phyloP scores from a whole-genome alignment of 345 rosid genomes.

The Populus deltoides region DNA sequence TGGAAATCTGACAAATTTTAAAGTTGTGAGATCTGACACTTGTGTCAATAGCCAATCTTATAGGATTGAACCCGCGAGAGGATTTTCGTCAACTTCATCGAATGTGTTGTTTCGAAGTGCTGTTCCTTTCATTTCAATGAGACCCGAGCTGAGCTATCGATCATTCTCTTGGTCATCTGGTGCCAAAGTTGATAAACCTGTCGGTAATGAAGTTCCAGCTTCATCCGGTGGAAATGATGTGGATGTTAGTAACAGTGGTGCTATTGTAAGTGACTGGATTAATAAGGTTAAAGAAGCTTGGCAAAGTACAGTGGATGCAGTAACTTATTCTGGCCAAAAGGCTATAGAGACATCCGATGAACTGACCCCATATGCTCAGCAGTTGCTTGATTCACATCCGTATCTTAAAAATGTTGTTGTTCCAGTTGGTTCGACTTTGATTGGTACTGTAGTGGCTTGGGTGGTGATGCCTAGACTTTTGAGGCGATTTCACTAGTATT shows the following conservation, averaged over 20 bases:
- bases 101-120: conserved; percentile 14
- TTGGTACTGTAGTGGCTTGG: conserved; percentile 74
- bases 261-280: conserved; percentile 49
- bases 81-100: conserved; percentile 17
- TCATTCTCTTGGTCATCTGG: conserved; percentile 46
- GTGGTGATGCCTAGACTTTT: conserved; percentile 75
- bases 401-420: conserved; percentile 56
- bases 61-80: conserved; percentile 19
- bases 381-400: conserved; percentile 59
- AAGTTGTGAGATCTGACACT: conserved; percentile 12
- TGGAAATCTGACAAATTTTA: conserved; percentile 16
- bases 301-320: conserved; percentile 42
- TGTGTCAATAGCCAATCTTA: background rate
- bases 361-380: conserved; percentile 57
- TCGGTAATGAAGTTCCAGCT: conserved; percentile 29
- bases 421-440: conserved; percentile 57
- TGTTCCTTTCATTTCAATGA: conserved; percentile 32
- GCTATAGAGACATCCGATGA: conserved; percentile 57
- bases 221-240: conserved; percentile 37
- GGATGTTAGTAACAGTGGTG: conserved; percentile 26
- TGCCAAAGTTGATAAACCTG: conserved; percentile 39
- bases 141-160: conserved; percentile 26
- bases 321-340: conserved; percentile 48
- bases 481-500: conserved; percentile 67
- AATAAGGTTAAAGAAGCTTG: conserved; percentile 58